phyloP scores from a whole-genome alignment of 345 rosid genomes.

The Ailanthus altissimus region DNA sequence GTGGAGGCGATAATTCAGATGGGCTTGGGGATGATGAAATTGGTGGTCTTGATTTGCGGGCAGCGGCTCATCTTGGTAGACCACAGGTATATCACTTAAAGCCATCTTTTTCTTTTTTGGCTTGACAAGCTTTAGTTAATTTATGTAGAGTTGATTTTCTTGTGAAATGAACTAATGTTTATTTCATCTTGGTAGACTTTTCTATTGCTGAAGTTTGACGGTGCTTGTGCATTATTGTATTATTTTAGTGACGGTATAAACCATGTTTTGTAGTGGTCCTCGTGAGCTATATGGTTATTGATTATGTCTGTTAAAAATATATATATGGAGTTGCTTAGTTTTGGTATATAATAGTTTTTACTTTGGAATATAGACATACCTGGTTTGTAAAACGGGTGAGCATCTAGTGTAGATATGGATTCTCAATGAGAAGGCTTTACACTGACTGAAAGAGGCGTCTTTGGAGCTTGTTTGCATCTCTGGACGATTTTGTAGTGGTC shows the following conservation, averaged over 20 bases:
- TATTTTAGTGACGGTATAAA: background rate
- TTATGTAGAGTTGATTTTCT: background rate
- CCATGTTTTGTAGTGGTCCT: background rate
- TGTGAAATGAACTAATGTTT: background rate
- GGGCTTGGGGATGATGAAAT: slow-evolving; percentile 49
- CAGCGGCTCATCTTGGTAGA: slow-evolving; percentile 54
- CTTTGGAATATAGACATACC: background rate
- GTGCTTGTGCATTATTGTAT: background rate
- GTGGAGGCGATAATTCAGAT: slow-evolving; percentile 21
- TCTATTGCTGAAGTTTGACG: background rate
- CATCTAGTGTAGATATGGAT: background rate
- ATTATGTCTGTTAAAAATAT: too few relatives aligned
- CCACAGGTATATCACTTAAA: slow-evolving; percentile 53
- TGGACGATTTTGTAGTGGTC: background rate
- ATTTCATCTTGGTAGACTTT: background rate
- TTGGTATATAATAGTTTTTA: background rate
- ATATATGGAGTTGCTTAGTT: too few relatives aligned
- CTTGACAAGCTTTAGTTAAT: background rate
- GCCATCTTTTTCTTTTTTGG: background rate
- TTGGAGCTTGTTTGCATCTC: background rate
- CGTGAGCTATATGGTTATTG: background rate
- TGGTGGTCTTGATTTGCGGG: slow-evolving; percentile 53
- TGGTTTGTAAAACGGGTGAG: background rate
- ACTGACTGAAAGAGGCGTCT: background rate
- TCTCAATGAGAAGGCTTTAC: background rate